Evolutionary conservation across 306 rosid genomes (phyloP).

Genomic region (Malus domestica): ASM211411v1 NC_041804.1:11925001-11925500

Average conservation of each 20-base stretch:
- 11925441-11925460: too few relatives aligned
- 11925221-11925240: constrained; percentile 23
- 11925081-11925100: too few relatives aligned
- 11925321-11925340: constrained; percentile 32
- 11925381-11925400: constrained; percentile 17
- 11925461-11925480: too few relatives aligned
- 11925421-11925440: neutral
- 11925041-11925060: too few relatives aligned
- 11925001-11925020: constrained; percentile 13
- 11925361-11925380: neutral
- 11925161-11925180: too few relatives aligned
- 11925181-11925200: too few relatives aligned
- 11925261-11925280: constrained; percentile 33
- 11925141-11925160: too few relatives aligned
- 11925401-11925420: neutral
- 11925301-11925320: constrained; percentile 18
- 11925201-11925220: too few relatives aligned
- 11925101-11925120: too few relatives aligned
- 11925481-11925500: too few relatives aligned
- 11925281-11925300: constrained; percentile 18
- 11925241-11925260: constrained; percentile 31
- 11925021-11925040: constrained; percentile 5
- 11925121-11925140: too few relatives aligned
- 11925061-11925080: too few relatives aligned
- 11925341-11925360: constrained; percentile 20